Evolutionary conservation across 108 stramenopile genomes (phyloP).

Genomic region (Cafeteria roenbergensis): DNA sequence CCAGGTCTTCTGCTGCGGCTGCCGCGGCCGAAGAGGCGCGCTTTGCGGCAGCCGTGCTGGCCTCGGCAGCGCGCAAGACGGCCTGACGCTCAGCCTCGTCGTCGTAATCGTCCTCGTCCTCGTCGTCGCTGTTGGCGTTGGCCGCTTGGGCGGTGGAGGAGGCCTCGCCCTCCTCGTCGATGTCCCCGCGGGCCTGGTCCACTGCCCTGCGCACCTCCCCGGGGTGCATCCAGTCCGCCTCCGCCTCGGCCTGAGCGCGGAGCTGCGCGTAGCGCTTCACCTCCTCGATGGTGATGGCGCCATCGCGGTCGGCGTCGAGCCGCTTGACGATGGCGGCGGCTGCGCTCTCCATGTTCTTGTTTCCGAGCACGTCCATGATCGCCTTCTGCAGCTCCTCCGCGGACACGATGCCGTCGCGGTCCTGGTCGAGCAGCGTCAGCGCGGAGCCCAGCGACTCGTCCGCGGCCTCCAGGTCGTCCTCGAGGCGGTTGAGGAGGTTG

Average conservation of each 20-base stretch:
- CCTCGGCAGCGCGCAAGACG: too few relatives aligned
- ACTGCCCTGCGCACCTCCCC: too few relatives aligned
- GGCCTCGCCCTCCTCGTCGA: too few relatives aligned
- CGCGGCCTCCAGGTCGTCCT: slow-evolving; percentile 66
- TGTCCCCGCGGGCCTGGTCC: too few relatives aligned
- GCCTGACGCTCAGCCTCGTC: background rate
- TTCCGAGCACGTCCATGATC: slow-evolving; percentile 8
- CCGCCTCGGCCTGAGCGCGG: slow-evolving; percentile 3
- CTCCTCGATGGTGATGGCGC: slow-evolving; percentile 15
- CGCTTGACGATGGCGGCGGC: background rate
- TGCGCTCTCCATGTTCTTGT: slow-evolving; percentile 3
- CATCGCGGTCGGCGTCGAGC: slow-evolving; percentile 15
- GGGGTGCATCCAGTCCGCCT: too few relatives aligned
- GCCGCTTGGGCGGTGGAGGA: background rate
- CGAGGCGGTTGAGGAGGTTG: slow-evolving; percentile 78
- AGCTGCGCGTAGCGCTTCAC: background rate
- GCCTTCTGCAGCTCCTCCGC: slow-evolving; percentile 69
- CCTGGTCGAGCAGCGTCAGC: slow-evolving; percentile 85
- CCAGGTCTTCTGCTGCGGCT: too few relatives aligned
- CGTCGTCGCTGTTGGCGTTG: background rate
- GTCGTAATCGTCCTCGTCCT: background rate
- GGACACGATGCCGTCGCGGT: slow-evolving; percentile 71
- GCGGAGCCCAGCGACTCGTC: slow-evolving; percentile 82
- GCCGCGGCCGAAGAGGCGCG: too few relatives aligned
- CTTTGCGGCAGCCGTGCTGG: too few relatives aligned